Evolutionary conservation across 1,284 basidiomycete genomes (phyloP), one percentile per base, ranked within the genome.

Genomic region (Moniliella sp.): DNA sequence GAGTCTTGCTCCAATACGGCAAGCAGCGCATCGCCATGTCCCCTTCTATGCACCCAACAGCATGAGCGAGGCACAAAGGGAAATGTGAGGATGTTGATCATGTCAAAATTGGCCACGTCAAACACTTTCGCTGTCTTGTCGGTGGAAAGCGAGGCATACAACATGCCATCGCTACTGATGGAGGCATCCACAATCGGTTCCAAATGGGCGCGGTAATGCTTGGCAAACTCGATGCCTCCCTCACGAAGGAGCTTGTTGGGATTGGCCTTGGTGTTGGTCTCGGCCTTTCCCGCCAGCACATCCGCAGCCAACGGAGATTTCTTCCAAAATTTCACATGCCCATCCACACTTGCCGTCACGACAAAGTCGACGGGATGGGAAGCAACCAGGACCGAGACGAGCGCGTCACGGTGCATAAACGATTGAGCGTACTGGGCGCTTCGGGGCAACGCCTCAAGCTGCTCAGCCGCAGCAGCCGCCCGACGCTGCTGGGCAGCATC

Each of bases 271-370:
- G n/a, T n/a, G n/a, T n/a, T n/a, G n/a, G n/a, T n/a, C n/a, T n/a
- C n/a, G n/a, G n/a, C n/a, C n/a, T n/a, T n/a, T n/a, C n/a, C n/a
- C n/a, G n/a, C n/a, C n/a, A n/a, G n/a, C n/a, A n/a, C n/a, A n/a
- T n/a, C n/a, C n/a, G n/a, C n/a, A n/a, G n/a, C n/a, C n/a, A n/a
- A n/a, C n/a, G n/a, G n/a, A n/a, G n/a, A n/a, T 64, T 97, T 97
- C 67, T 93, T 94, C 91, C 91, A 99, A 16, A 99, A 67, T 62
- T 99, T 97, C 48, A 97, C 65, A 62, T 88, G 80, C 1, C 91
- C 91, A 53, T 97, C 88, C 8, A 84, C 62, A 1, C 84, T 93
- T 1, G 86, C 84, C 2, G 91, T 97, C 37, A 97, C 71, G 33
- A 94, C 57, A 51, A 94, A 99, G 43, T 83, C 37, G 33, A 55